Conservation (phyloP, 2,329 filamentous ascomycete species). For the Diaporthe australafricana region DNA sequence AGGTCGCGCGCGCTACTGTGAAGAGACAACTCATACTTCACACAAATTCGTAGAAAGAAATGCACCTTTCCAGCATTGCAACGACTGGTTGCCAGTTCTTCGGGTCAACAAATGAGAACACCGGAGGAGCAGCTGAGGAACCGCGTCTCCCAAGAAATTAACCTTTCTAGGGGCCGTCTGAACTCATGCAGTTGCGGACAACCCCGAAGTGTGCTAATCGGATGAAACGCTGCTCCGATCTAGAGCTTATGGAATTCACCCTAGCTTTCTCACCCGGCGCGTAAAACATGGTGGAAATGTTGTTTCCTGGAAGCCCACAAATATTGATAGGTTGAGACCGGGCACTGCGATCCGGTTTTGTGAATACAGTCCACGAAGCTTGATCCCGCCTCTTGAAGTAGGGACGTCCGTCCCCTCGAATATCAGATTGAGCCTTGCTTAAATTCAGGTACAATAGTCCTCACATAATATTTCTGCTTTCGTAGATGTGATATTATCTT, state of each 20-base stretch:
- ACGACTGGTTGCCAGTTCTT: not conserved
- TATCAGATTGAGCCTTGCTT: no score
- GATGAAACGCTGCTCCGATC: constrained; percentile 16
- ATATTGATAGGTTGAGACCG: not conserved
- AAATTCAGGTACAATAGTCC: not conserved
- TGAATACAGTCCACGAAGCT: not conserved
- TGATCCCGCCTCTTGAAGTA: not conserved
- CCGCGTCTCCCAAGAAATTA: not conserved
- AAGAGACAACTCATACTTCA: not conserved
- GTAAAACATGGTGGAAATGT: not conserved
- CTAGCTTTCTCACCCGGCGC: not conserved
- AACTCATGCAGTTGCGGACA: not conserved
- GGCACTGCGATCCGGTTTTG: not conserved
- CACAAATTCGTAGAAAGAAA: not conserved
- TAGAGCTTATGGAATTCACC: not conserved
- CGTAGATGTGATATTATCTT: no score
- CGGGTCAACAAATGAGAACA: not conserved
- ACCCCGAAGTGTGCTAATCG: not conserved
- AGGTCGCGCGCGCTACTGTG: not conserved
- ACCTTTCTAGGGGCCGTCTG: not conserved
- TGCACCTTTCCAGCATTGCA: not conserved
- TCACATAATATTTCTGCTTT: not conserved
- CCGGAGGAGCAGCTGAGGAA: not conserved
- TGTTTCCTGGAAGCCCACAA: not conserved
- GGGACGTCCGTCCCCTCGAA: not conserved